Base-by-base conservation (phyloP, 495 filamentous ascomycete genomes). In the Chlorociboria aeruginascens region DNA sequence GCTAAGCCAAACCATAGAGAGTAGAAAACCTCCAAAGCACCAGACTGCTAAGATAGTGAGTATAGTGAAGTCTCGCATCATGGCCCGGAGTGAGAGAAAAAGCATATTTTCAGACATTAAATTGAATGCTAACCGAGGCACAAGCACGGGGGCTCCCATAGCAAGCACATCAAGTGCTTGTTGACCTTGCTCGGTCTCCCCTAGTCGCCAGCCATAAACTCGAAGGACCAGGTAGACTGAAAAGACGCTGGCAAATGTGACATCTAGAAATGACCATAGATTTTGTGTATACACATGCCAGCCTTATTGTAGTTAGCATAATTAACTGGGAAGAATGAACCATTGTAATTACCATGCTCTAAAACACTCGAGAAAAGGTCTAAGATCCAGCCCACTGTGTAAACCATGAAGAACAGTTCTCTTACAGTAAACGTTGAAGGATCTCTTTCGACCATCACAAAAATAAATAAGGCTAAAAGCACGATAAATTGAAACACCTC, bases 211-310 rank as follows among this genome's bases (percentile, higher is more conserved):
- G 12, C 73, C 77, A 55, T 80, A 72, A 2, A 83, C 54, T 14
- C 82, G 78, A 16, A 85, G 53, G 35, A 68, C 43, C 8, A 84
- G 59, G 57, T 85, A 87, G 46, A 66, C 53, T 49, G 67, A 62
- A 57, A 81, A 86, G 20, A 85, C 77, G 40, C 63, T 16, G 17
- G 73, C 68, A 57, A 86, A 87, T 14, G 73, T 76, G 30, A 83
- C 71, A 53, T 87, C 82, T 11, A 87, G 71, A 60, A 87, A 87
- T 0, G 82, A 82, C 82, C 82, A 87, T 14, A 87, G 69, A 53
- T 86, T 84, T 55, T 87, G 79, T 6, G 81, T 83, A 56, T 85
- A 84, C 7, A 86, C 83, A 40, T 74, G 69, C 82, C 82, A 85
- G 17, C 79, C 50, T 55, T 20, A 6, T 7, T 16, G n/a, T 29